Evolutionary conservation across 768 basidiomycete species (phyloP).

Genomic region (Cystobasidium onofrii): DNA sequence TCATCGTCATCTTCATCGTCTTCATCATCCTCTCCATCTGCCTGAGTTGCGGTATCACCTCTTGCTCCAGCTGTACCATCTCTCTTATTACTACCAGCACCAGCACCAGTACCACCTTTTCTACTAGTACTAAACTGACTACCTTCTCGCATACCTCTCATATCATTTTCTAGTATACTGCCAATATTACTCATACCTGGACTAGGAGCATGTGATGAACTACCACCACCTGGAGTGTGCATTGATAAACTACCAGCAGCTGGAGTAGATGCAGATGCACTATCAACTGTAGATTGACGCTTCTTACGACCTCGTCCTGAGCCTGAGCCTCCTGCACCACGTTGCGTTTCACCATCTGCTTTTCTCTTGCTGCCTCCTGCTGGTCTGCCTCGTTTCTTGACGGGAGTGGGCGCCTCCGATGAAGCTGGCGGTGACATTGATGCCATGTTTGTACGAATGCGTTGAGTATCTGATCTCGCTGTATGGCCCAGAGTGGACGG

Average conservation of each 20-base stretch:
- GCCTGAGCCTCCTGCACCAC: background rate
- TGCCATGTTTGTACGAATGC: background rate
- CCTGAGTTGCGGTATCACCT: background rate
- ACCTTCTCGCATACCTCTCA: background rate
- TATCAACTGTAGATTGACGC: background rate
- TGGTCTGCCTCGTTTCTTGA: constrained; percentile 4
- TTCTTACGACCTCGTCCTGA: background rate
- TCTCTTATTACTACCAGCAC: background rate
- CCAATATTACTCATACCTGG: background rate
- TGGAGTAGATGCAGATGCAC: background rate
- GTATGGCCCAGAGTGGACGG: background rate
- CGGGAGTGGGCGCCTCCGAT: background rate
- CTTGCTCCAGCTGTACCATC: constrained; percentile 4
- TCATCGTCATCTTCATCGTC: constrained; percentile 26
- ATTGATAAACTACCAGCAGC: background rate
- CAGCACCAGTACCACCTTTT: too few relatives aligned
- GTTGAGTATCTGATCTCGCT: background rate
- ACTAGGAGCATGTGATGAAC: background rate
- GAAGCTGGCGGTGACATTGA: constrained; percentile 23
- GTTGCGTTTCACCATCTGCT: background rate
- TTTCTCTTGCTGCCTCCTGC: background rate
- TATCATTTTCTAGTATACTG: background rate
- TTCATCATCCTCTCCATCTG: background rate
- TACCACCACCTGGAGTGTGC: background rate
- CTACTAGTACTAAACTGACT: background rate